These are phyloP conservation scores for Eimeria necatrix DNA, from an alignment of 169 alveolate species.

Conservation along the genomic window DNA sequence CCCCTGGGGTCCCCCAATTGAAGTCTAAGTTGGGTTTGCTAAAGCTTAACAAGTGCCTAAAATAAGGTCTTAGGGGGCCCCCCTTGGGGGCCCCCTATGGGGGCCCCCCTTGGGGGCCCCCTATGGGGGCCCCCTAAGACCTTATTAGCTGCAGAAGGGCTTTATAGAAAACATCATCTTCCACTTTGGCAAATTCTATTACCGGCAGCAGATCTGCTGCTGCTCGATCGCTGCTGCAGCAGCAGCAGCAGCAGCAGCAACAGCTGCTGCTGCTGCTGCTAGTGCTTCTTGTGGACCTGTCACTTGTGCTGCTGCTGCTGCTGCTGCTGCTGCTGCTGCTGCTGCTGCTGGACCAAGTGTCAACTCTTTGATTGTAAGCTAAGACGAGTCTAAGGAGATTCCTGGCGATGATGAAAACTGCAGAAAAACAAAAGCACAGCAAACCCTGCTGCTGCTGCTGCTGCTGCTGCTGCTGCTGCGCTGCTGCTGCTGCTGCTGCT, in stretches of 20 bases:
- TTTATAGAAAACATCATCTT: conserved; percentile 17
- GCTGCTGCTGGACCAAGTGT: not conserved
- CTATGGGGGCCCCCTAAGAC: too few species aligned
- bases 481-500: too few species aligned
- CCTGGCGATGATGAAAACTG: too few species aligned
- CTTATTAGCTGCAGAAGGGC: not conserved
- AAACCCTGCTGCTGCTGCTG: not conserved
- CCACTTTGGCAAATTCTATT: not conserved
- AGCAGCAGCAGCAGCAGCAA: not conserved
- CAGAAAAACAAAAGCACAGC: too few species aligned
- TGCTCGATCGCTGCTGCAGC: not conserved
- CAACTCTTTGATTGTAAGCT: not conserved
- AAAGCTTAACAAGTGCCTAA: too few species aligned
- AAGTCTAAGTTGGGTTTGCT: too few species aligned
- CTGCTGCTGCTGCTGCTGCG: not conserved
- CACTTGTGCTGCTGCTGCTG: not conserved
- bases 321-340: not conserved
- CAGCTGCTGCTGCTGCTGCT: conserved; percentile 6
- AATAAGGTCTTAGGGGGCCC: too few species aligned
- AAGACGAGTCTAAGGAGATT: too few species aligned
- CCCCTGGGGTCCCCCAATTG: too few species aligned
- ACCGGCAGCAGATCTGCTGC: not conserved
- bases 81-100: too few species aligned
- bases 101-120: too few species aligned
- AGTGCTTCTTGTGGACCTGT: not conserved